Evolutionary conservation across 2,329 filamentous ascomycete species (phyloP).

Genomic region (Stemphylium lycopersici): DNA sequence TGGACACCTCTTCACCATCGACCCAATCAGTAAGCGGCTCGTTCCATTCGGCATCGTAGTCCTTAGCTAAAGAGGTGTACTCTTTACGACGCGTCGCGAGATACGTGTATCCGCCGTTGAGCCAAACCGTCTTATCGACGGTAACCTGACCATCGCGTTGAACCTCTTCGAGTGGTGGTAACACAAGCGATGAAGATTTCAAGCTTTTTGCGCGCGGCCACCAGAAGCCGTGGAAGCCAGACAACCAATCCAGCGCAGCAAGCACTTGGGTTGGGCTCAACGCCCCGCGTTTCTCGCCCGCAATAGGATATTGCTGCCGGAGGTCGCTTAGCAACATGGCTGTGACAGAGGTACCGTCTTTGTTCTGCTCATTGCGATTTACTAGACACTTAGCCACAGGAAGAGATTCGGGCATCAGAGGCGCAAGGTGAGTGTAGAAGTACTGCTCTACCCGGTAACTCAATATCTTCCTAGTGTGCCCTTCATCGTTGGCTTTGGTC

Average conservation of each 20-base stretch:
- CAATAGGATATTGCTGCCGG: conserved; percentile 59
- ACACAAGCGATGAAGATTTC: conserved; percentile 49
- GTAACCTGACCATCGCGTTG: conserved; percentile 34
- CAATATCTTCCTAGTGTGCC: conserved; percentile 68
- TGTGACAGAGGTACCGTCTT: conserved; percentile 48
- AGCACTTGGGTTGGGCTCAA: conserved; percentile 58
- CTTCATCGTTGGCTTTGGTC: conserved; percentile 57
- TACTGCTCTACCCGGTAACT: conserved; percentile 71
- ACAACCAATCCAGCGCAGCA: conserved; percentile 67
- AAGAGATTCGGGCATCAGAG: conserved; percentile 52
- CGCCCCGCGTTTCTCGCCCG: conserved; percentile 60
- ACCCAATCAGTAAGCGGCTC: conserved; percentile 53
- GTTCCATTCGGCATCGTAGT: conserved; percentile 63
- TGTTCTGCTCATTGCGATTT: conserved; percentile 50
- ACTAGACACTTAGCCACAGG: conserved; percentile 60
- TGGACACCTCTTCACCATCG: conserved; percentile 35
- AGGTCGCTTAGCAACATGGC: conserved; percentile 67
- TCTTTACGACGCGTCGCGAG: conserved; percentile 67
- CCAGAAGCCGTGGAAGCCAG: conserved; percentile 64
- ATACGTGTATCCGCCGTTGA: conserved; percentile 73
- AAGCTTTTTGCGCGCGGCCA: conserved; percentile 47
- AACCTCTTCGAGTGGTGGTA: conserved; percentile 63
- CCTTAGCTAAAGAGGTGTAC: conserved; percentile 56
- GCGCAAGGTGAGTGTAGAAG: conserved; percentile 66
- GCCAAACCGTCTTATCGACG: conserved; percentile 55